Evolutionary conservation across 805 yeast species (phyloP).

Genomic region (Starmerella gropengiesseri): DNA sequence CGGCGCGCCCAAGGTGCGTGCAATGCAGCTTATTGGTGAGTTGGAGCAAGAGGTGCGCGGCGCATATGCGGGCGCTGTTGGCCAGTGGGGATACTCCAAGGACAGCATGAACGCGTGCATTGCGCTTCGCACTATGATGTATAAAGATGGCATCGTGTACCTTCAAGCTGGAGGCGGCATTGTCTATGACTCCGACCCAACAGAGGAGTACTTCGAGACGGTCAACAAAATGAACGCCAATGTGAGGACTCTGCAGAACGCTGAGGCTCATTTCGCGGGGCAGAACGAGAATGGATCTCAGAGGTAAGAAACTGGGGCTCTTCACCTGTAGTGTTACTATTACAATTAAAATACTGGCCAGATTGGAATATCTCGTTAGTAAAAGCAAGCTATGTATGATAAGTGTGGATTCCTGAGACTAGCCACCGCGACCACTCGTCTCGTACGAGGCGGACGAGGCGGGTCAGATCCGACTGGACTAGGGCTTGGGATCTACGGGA

Average conservation of each 20-base stretch:
- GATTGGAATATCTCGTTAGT: too few relatives aligned
- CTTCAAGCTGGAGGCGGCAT: slow-evolving; percentile 99
- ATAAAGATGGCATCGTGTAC: slow-evolving; percentile 79
- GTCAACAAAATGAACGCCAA: slow-evolving; percentile 96
- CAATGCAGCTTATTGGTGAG: slow-evolving; percentile 89
- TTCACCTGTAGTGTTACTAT: too few relatives aligned
- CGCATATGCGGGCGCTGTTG: slow-evolving; percentile 97
- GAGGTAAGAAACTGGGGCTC: background rate
- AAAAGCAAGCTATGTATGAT: too few relatives aligned
- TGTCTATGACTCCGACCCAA: slow-evolving; percentile 87
- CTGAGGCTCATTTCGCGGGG: slow-evolving; percentile 49
- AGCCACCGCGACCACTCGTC: background rate
- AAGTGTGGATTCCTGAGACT: background rate
- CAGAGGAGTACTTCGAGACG: slow-evolving; percentile 91
- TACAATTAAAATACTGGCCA: too few relatives aligned
- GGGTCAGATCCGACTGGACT: too few relatives aligned
- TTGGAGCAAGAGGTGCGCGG: slow-evolving; percentile 89
- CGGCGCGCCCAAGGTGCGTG: slow-evolving; percentile 96
- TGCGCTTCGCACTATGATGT: slow-evolving; percentile 94
- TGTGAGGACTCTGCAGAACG: slow-evolving; percentile 79
- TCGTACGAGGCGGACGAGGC: too few relatives aligned
- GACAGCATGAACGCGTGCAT: slow-evolving; percentile 94
- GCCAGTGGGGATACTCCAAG: slow-evolving; percentile 96
- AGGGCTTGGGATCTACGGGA: background rate
- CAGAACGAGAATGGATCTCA: background rate